phyloP scores from a whole-genome alignment of 129 eudicot genomes.

The Mikania micrantha region DNA sequence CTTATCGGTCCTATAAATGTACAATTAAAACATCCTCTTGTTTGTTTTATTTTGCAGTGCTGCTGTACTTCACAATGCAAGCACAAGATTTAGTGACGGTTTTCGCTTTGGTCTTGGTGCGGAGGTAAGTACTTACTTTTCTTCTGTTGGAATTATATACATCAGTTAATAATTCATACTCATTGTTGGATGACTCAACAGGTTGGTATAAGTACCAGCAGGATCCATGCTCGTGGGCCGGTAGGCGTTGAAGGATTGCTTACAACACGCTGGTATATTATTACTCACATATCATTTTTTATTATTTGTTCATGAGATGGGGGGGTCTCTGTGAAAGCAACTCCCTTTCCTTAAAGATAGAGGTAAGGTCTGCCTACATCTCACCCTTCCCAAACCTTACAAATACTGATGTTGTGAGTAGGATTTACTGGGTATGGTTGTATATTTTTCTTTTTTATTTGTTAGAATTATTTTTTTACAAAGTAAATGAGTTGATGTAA shows the following conservation, averaged over 20 bases:
- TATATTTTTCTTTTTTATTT: neutral
- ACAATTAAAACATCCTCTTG: neutral
- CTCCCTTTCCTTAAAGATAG: no score
- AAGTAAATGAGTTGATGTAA: neutral
- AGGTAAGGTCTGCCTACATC: no score
- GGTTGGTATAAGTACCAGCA: constrained; percentile 97
- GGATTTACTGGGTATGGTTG: neutral
- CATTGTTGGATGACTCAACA: constrained; percentile 23
- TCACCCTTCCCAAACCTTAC: no score
- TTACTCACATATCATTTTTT: no score
- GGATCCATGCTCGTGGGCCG: constrained; percentile 99
- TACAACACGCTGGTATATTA: constrained; percentile 80
- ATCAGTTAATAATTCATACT: neutral
- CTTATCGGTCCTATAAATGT: neutral
- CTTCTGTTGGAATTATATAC: neutral
- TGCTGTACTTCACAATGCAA: constrained; percentile 95
- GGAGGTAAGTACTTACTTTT: constrained; percentile 46
- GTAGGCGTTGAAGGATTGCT: constrained; percentile 97
- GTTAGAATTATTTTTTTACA: neutral
- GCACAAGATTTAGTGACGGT: constrained; percentile 94
- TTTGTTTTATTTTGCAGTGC: constrained; percentile 54
- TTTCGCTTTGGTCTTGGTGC: constrained; percentile 98
- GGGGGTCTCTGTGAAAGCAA: no score
- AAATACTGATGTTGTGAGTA: no score
- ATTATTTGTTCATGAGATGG: no score